These are phyloP conservation scores for Talaromyces liani DNA, from an alignment of 495 filamentous ascomycete species.

Conservation along the genomic window DNA sequence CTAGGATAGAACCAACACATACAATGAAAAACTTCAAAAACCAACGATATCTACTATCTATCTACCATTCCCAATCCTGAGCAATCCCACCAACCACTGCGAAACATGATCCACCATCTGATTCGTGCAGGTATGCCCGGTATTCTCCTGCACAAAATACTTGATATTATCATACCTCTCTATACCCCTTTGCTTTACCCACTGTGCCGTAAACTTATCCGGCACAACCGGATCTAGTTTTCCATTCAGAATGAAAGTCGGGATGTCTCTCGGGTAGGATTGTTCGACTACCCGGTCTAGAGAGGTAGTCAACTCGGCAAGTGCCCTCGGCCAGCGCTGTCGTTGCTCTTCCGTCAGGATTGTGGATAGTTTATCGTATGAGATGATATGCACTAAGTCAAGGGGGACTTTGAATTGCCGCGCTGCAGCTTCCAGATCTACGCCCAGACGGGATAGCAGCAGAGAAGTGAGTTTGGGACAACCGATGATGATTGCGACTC, in stretches of 20 bases:
- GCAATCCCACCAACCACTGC: background rate
- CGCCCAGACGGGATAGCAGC: constrained; percentile 1
- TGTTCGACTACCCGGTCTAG: background rate
- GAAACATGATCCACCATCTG: constrained; percentile 6
- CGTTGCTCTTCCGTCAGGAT: background rate
- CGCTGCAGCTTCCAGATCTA: background rate
- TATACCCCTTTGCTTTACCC: background rate
- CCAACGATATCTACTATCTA: background rate
- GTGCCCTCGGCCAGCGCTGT: background rate
- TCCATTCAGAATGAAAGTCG: constrained; percentile 7
- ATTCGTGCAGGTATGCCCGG: constrained; percentile 3
- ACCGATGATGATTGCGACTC: constrained; percentile 4
- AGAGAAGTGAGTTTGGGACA: background rate
- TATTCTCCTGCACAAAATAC: constrained; percentile 8
- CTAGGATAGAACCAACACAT: too few species aligned
- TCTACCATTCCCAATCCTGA: background rate
- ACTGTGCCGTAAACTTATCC: constrained; percentile 2
- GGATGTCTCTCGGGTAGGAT: constrained; percentile 1
- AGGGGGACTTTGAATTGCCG: background rate
- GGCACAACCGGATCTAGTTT: constrained; percentile 2
- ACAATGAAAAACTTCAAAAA: too few species aligned
- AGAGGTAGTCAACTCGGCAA: background rate
- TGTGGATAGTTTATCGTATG: constrained; percentile 1
- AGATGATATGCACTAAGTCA: background rate
- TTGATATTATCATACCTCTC: constrained; percentile 5